Conservation (phyloP, 148 eudicot species). For the Gaultheria prostrata region DNA sequence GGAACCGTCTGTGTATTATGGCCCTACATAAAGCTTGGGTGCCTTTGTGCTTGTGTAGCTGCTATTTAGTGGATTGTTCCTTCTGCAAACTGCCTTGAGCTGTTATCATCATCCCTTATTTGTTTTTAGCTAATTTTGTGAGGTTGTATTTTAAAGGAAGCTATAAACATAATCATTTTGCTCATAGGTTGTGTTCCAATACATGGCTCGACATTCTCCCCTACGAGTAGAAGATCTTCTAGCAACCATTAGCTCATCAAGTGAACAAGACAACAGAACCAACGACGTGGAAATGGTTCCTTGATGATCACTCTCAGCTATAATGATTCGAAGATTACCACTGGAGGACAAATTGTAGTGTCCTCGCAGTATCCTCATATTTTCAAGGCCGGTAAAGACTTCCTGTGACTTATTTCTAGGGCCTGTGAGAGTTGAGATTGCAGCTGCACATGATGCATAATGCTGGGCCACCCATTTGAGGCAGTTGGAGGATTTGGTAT, state of each 20-base stretch:
- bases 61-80: neutral
- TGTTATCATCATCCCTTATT: neutral
- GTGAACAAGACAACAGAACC: conserved; percentile 36
- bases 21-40: neutral
- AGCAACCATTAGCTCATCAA: conserved; percentile 43
- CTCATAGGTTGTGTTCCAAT: conserved; percentile 76
- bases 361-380: neutral
- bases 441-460: neutral
- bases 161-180: neutral
- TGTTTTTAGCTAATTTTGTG: neutral
- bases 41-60: neutral
- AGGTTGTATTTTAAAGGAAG: neutral
- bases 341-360: neutral
- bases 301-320: conserved; percentile 20
- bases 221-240: conserved; percentile 68
- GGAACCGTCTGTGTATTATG: neutral
- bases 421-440: neutral
- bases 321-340: neutral
- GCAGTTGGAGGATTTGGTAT: neutral
- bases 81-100: neutral
- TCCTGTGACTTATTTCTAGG: neutral
- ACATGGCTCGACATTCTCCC: conserved; percentile 79
- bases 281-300: conserved; percentile 63
- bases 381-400: neutral
- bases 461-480: neutral